Percentiles rank a stretch among this genome's conserved stretches.
These are phyloP conservation scores for Beauveria sp. DNA, from an alignment of 2,329 filamentous ascomycete genomes.

Conservation along the genomic window DNA sequence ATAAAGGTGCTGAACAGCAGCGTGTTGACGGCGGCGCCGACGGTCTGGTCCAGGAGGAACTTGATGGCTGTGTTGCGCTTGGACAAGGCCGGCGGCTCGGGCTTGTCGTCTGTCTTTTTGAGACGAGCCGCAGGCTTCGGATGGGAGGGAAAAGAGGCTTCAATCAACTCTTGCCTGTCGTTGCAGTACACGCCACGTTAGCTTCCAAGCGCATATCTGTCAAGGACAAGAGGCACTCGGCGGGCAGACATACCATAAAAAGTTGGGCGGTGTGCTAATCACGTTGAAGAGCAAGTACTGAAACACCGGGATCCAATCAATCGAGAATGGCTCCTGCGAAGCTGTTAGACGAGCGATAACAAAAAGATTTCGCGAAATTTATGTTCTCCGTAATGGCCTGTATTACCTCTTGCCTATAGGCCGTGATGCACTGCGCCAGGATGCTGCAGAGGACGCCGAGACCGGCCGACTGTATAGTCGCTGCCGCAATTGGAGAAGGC, in stretches of 20 bases:
- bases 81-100: conserved; percentile 40
- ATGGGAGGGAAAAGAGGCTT: conserved; percentile 64
- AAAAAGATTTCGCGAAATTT: no score
- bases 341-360: not conserved
- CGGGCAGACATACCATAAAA: conserved; percentile 56
- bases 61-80: conserved; percentile 59
- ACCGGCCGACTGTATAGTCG: conserved; percentile 57
- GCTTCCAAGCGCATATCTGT: not conserved
- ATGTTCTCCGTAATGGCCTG: conserved; percentile 12
- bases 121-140: conserved; percentile 32
- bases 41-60: conserved; percentile 59
- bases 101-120: conserved; percentile 30
- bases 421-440: conserved; percentile 62
- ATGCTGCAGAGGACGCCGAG: conserved; percentile 64
- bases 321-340: conserved; percentile 41
- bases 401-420: conserved; percentile 51
- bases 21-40: conserved; percentile 59
- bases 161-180: conserved; percentile 64
- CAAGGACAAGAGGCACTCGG: not conserved
- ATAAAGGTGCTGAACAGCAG: conserved; percentile 54
- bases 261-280: conserved; percentile 73
- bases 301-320: conserved; percentile 62
- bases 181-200: not conserved
- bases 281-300: conserved; percentile 71
- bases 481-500: conserved; percentile 41